These are phyloP conservation scores for Sporisorium iseilematis-ciliati DNA, from an alignment of 1,284 basidiomycete species.

Conservation along the genomic window DNA sequence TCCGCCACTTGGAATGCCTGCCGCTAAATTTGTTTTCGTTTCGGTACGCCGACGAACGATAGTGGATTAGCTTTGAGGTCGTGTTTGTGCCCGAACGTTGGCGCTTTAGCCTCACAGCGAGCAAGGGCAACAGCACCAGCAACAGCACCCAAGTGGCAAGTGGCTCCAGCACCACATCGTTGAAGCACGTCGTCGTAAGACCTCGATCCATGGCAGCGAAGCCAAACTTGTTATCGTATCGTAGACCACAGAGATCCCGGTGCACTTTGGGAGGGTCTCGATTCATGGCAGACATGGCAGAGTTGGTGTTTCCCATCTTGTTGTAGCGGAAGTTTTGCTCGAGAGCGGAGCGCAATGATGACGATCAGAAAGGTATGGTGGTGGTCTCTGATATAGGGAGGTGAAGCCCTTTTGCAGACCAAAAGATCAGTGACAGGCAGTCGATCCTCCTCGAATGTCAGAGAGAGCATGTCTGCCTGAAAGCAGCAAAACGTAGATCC, in stretches of 20 bases:
- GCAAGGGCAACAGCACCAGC: conserved; percentile 32
- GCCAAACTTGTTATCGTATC: conserved; percentile 34
- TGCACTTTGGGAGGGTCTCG: conserved; percentile 37
- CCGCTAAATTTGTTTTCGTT: conserved; percentile 22
- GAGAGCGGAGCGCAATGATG: not conserved
- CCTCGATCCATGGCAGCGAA: conserved; percentile 33
- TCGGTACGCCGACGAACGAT: conserved; percentile 20
- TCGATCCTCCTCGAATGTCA: not conserved
- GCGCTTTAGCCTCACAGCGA: conserved; percentile 13
- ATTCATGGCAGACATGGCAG: conserved; percentile 21
- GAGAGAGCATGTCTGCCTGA: not conserved
- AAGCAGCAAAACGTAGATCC: conserved; percentile 14
- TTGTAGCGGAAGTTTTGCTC: not conserved
- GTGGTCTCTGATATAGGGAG: not conserved
- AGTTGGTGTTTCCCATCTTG: conserved; percentile 20
- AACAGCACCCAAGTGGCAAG: conserved; percentile 53
- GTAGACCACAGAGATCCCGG: conserved; percentile 28
- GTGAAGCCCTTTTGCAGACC: not conserved
- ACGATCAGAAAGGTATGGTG: not conserved
- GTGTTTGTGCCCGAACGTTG: conserved; percentile 9
- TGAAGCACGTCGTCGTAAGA: conserved; percentile 54
- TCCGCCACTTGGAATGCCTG: conserved; percentile 14
- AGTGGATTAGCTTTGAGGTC: conserved; percentile 29
- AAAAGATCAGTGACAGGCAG: not conserved
- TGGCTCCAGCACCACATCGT: conserved; percentile 55